phyloP scores from a whole-genome alignment of 1,284 basidiomycete species.

The Trichosporon ovoides region DNA sequence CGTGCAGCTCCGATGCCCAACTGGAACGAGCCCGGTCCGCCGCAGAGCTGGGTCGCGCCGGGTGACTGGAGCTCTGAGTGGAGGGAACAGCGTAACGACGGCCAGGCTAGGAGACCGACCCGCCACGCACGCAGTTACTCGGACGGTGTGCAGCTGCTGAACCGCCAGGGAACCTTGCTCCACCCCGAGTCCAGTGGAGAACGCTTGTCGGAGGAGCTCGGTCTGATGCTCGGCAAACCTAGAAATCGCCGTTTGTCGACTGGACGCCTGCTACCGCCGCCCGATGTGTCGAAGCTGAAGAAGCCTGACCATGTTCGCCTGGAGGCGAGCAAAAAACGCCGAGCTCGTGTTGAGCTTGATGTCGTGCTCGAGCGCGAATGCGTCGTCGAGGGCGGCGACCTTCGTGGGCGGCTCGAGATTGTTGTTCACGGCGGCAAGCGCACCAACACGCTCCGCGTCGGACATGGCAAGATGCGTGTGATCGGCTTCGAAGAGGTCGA shows the following conservation, averaged over 20 bases:
- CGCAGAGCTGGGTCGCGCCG: background rate
- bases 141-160: slow-evolving; percentile 40
- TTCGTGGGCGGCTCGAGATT: slow-evolving; percentile 70
- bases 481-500: slow-evolving; percentile 70
- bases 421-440: slow-evolving; percentile 60
- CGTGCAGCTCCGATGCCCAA: background rate
- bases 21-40: slow-evolving; percentile 1
- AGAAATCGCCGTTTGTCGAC: slow-evolving; percentile 32
- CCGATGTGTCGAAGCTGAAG: slow-evolving; percentile 16
- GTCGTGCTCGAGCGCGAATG: slow-evolving; percentile 70
- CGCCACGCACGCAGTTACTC: slow-evolving; percentile 33
- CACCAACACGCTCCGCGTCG: slow-evolving; percentile 63
- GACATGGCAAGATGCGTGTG: slow-evolving; percentile 73
- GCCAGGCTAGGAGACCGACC: background rate
- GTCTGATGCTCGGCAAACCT: slow-evolving; percentile 42
- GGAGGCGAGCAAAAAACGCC: slow-evolving; percentile 61
- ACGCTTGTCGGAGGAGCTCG: slow-evolving; percentile 41
- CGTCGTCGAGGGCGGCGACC: slow-evolving; percentile 72
- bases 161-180: slow-evolving; percentile 45
- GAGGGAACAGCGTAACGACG: background rate
- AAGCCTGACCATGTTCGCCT: slow-evolving; percentile 36
- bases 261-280: slow-evolving; percentile 38
- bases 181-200: slow-evolving; percentile 40
- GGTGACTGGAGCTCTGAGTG: background rate
- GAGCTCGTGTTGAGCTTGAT: slow-evolving; percentile 76